A percentile compares a stretch with the other conserved stretches of the same genome.
These are phyloP conservation scores for Nakazawaea siamensis DNA, from an alignment of 805 yeast species.

Conservation along the genomic window DNA sequence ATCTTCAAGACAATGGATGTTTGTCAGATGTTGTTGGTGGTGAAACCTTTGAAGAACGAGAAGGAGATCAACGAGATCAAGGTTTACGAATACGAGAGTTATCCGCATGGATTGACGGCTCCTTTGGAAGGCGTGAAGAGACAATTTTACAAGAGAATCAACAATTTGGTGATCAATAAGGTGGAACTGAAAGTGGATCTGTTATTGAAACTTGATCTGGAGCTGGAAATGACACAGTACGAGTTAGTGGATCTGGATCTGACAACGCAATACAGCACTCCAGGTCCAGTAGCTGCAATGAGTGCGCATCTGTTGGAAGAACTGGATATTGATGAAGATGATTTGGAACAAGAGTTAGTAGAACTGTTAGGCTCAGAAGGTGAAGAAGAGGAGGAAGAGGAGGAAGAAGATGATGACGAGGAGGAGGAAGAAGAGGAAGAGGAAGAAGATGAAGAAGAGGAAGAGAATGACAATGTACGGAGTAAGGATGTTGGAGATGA, in stretches of 20 bases:
- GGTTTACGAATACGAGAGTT: constrained; percentile 22
- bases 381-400: constrained; percentile 28
- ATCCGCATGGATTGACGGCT: constrained; percentile 75
- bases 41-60: constrained; percentile 40
- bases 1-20: constrained; percentile 81
- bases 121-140: constrained; percentile 70
- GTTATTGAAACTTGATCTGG: constrained; percentile 65
- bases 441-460: constrained; percentile 44
- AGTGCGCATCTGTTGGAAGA: constrained; percentile 14
- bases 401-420: constrained; percentile 38
- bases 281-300: constrained; percentile 13
- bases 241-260: constrained; percentile 60
- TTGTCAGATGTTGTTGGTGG: constrained; percentile 75
- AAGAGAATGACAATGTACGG: constrained; percentile 41
- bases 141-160: constrained; percentile 63
- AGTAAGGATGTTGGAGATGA: constrained; percentile 41
- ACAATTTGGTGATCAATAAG: constrained; percentile 63
- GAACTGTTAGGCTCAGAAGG: constrained; percentile 7
- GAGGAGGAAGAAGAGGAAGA: constrained; percentile 37
- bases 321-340: constrained; percentile 16
- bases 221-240: constrained; percentile 72
- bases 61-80: constrained; percentile 36
- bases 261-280: constrained; percentile 23
- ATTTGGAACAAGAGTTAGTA: constrained; percentile 9
- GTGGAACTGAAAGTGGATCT: constrained; percentile 76